Evolutionary conservation across 768 basidiomycete species (phyloP), one percentile per base, ranked within the genome.

Genomic region (Terana coerulea): DNA sequence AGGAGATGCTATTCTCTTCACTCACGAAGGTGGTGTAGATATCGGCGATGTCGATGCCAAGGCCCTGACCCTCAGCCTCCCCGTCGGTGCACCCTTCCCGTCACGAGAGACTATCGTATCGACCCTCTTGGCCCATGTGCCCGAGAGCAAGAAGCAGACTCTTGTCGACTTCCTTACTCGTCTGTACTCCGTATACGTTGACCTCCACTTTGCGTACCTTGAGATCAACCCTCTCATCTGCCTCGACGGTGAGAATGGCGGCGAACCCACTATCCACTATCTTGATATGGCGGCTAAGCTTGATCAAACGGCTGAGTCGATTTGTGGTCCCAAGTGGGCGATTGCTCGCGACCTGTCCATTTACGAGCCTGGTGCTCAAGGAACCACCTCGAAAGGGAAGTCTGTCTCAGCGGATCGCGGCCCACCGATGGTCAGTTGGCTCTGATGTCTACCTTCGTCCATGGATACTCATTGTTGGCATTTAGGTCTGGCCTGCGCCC

Each of bases 241-340:
- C 66, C 84, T 98, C 62, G 94, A 97, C 67, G 84, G 79, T 51
- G 84, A 80, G 57, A 73, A 77, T 59, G 78, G 78, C 61, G 82
- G 80, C 53, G 74, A 84, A 57, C 84, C 87, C 35, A 82, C 81
- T 56, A 92, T 98, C 63, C 87, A 88, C 72, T 98, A 94, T 75
- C 86, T 99, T 56, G 95, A 99, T 69, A 98, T 99, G 95, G 97
- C 97, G 35, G 97, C 95, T 62, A 99, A 98, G 77, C 88, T 99
- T 58, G 97, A 99, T 67, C 97, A 98, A 75, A 98, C 97, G 7
- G 97, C 97, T 37, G 95, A 99, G 72, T 94, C 85, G 66, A 90
- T 98, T 64, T 95, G 92, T 64, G 95, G 97, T 19, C 92, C 92
- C 62, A 99, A 97, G 74, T 99, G 95, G 97, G 92, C 95, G 30